Percentiles rank a stretch among this genome's conserved stretches.
Conservation (phyloP, 78 protist species). For the Guillardia theta region DNA sequence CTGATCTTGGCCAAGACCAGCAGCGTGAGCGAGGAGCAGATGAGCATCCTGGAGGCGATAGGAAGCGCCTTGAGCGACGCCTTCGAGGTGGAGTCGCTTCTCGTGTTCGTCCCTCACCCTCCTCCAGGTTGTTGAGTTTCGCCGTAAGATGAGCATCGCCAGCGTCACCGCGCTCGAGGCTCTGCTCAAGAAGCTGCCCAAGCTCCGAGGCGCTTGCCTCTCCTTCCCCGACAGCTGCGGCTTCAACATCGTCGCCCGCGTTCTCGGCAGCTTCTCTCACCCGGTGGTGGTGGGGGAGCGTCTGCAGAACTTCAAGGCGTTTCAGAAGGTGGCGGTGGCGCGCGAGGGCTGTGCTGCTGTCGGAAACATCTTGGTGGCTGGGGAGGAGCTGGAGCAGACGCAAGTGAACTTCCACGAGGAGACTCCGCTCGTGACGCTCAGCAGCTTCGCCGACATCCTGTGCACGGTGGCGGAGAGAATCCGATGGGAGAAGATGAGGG, state of each 20-base stretch:
- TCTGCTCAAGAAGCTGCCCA: neutral
- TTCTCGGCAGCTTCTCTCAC: neutral
- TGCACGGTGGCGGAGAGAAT: no score
- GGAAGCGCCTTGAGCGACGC: neutral
- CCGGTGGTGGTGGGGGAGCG: neutral
- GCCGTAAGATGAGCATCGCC: neutral
- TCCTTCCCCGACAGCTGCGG: neutral
- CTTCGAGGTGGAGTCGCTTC: neutral
- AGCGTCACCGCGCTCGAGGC: neutral
- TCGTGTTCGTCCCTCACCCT: neutral
- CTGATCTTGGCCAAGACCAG: no score
- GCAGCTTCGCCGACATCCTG: no score
- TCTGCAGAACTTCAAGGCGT: neutral
- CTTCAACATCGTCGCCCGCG: neutral
- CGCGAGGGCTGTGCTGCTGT: no score
- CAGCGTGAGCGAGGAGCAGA: no score
- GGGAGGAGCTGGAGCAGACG: no score
- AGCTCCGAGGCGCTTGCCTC: neutral
- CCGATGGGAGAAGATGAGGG: no score
- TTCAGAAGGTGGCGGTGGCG: no score
- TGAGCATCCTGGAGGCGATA: no score
- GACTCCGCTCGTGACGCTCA: no score
- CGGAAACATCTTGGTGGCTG: no score
- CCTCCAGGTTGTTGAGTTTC: neutral
- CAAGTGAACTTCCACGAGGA: no score